Evolutionary conservation across 1,284 basidiomycete species (phyloP), one percentile per base, ranked within the genome.

Genomic region (Ustilago nuda): DNA sequence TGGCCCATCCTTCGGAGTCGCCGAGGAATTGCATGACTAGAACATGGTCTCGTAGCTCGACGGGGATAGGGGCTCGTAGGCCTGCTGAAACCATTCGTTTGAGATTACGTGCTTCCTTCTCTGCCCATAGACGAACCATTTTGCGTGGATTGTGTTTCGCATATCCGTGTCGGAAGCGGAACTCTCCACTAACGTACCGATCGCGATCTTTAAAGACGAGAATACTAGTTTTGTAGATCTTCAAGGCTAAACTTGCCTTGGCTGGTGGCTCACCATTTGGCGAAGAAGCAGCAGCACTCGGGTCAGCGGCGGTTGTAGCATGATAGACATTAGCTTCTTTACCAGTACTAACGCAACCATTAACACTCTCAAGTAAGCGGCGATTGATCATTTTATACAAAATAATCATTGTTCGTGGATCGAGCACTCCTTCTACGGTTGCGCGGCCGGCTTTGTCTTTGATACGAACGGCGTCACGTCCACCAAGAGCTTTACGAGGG

Each of bases 211-310:
- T 97, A 89, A 99, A 99, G 9, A 95, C 90, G 8, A 99, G 90
- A 76, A 99, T 99, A 33, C 94, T 96, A 0, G 97, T 99, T 86
- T 99, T 97, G 89, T 96, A 99, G 78, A 99, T 96, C 87, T 99
- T 99, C 73, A 99, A 89, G 0, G 96, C 82, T 13, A 82, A 57
- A 35, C 71, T 75, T 8, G 78, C 71, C n/a, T 79, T 60, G 1
- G 27, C 43, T n/a, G 35, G 41, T 2, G 23, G 39, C 1, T 57
- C 54, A 8, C n/a, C 39, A 1, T 60, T 63, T 15, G 61, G 15
- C 15, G 43, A 19, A 17, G 39, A 17, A 19, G 17, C 1, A 15
- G 65, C 13, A 11, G 35, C 36, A 13, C 23, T 27, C 23, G 54
- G 61, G 23, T 59, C 37, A n/a, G 65, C 37, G 23, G 82, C 70